Base-by-base conservation (phyloP, 1,284 basidiomycete species). In the Fomitopsis betulina region DNA sequence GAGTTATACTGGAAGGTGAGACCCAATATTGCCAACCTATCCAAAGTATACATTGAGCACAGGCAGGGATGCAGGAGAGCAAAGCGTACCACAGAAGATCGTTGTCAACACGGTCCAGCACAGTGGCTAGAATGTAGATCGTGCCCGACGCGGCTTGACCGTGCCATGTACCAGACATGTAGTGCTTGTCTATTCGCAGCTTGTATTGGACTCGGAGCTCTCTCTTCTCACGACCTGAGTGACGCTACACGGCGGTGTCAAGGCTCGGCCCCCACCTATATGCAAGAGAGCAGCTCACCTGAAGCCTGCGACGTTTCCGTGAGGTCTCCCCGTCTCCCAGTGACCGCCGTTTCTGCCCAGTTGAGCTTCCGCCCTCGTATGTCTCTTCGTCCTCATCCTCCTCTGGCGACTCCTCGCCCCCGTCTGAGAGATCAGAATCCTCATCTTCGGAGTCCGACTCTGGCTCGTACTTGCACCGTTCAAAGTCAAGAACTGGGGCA, bases 1-100 rank as follows among this genome's bases (percentile, higher is more conserved):
- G 91, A 85, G 33, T 85, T 83, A 73, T 98, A 99, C 76, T 99
- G 97, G 68, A 88, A 88, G 10, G 97, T 98, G 23, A 98, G 80
- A 21, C 94, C 95, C 50, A 99, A 81, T 60, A 99, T 95, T 17
- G 96, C 94, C 49, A 96, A 82, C 93, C 92, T 94, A 69, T 6
- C 6, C 32, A 45, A n/a, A 40, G 9, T 13, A 23, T n/a, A 23
- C 5, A 21, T 21, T 27, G 57, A 35, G 45, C 33, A 43, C 19
- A n/a, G n/a, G 9, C 45, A 39, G 30, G 53, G 3, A 33, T 38
- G 38, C 10, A 8, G 6, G 23, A 23, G 38, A 50, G 21, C 21
- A 2, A 39, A 19, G 64, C 78, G 42, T 68, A 93, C 96, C 96
- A 99, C 45, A 99, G 78, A 5, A 94, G 81, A 71, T 98, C 95